Percentiles rank a stretch among this genome's conserved stretches.
Conservation (phyloP, 345 rosid species). For the Boechera stricta region DNA sequence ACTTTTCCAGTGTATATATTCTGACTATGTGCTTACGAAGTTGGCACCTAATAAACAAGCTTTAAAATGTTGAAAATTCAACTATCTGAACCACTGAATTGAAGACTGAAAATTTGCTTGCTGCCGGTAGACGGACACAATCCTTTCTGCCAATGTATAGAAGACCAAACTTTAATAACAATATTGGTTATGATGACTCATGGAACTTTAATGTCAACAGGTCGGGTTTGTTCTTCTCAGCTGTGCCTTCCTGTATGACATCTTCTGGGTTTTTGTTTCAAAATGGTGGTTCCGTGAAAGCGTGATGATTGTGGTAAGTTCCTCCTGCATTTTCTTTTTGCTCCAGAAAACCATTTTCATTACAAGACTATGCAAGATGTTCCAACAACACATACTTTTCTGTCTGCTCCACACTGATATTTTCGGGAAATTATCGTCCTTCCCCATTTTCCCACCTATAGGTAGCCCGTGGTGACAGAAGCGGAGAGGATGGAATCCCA, state of each 20-base stretch:
- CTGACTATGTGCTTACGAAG: slow-evolving; percentile 11
- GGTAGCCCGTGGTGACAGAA: slow-evolving; percentile 98
- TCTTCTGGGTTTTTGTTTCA: slow-evolving; percentile 99
- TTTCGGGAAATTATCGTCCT: neutral
- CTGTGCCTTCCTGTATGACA: slow-evolving; percentile 94
- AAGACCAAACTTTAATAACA: neutral
- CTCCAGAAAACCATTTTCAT: slow-evolving; percentile 12
- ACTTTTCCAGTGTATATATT: slow-evolving; percentile 3
- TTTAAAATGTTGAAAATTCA: slow-evolving; percentile 3
- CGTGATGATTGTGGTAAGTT: slow-evolving; percentile 97
- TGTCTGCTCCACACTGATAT: slow-evolving; percentile 17
- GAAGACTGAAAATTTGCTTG: neutral
- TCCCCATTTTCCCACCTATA: slow-evolving; percentile 40
- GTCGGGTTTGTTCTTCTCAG: slow-evolving; percentile 95
- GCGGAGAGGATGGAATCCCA: slow-evolving; percentile 96
- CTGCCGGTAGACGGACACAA: neutral
- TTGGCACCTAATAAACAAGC: slow-evolving; percentile 26
- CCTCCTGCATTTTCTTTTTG: neutral
- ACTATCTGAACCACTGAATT: neutral
- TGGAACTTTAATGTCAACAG: slow-evolving; percentile 53
- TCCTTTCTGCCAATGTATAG: slow-evolving; percentile 2
- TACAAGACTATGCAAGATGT: slow-evolving; percentile 9
- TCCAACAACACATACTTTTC: slow-evolving; percentile 6
- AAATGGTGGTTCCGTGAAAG: slow-evolving; percentile 97
- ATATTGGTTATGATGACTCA: slow-evolving; percentile 15